phyloP scores from a whole-genome alignment of 1,139 yeast genomes.

The Scheffersomyces lignicola region DNA sequence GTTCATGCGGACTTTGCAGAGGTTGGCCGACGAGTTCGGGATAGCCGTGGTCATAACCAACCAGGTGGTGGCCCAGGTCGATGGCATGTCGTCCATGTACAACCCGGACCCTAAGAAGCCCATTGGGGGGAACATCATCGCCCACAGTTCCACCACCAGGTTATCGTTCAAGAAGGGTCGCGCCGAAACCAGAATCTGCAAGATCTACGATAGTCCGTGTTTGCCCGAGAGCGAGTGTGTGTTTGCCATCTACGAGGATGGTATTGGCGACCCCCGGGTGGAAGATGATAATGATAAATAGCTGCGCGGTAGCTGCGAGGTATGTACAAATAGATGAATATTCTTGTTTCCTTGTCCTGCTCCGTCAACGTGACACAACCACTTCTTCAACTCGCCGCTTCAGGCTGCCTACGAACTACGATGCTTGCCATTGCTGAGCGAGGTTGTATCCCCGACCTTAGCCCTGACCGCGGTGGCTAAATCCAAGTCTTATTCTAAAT shows the following conservation, averaged over 20 bases:
- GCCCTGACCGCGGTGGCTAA: no score
- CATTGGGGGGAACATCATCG: constrained; percentile 97
- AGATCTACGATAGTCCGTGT: constrained; percentile 93
- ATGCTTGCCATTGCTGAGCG: no score
- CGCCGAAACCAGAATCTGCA: constrained; percentile 90
- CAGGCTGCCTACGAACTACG: no score
- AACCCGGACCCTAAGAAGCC: constrained; percentile 99
- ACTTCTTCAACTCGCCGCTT: no score
- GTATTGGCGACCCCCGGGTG: constrained; percentile 91
- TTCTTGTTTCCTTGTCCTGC: no score
- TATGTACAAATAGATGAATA: no score
- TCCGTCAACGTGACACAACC: no score
- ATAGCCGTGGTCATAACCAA: constrained; percentile 98
- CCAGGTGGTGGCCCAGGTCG: constrained; percentile 98
- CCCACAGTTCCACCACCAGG: constrained; percentile 94
- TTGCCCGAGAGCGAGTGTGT: constrained; percentile 93
- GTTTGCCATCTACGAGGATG: constrained; percentile 95
- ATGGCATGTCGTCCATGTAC: constrained; percentile 79
- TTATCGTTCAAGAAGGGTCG: constrained; percentile 86
- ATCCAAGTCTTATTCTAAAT: no score
- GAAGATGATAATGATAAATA: constrained; percentile 49
- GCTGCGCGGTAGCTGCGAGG: neutral
- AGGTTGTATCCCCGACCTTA: no score
- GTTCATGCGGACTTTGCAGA: constrained; percentile 85
- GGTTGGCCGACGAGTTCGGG: constrained; percentile 97